A percentile compares a stretch with the other conserved stretches of the same genome.
phyloP scores from a whole-genome alignment of 192 early-diverging fungal genomes.

The Blastocladiella britannica region DNA sequence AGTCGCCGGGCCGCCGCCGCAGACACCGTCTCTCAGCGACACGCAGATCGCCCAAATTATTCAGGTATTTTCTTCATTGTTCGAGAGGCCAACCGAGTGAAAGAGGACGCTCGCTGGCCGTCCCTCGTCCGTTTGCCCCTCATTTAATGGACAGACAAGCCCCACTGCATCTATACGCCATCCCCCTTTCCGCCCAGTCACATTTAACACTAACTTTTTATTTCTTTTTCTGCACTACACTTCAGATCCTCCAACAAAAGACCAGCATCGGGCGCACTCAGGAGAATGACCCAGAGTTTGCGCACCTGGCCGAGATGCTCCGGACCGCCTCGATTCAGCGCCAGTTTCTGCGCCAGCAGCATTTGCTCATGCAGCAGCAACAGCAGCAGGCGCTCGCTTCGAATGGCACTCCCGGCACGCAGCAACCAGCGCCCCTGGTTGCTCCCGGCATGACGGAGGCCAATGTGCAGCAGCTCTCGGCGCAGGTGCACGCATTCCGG shows the following conservation, averaged over 20 bases:
- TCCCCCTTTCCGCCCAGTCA: too few species aligned
- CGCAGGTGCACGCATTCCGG: conserved; percentile 72
- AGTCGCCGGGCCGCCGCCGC: too few species aligned
- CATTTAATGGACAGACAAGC: too few species aligned
- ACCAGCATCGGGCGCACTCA: conserved; percentile 44
- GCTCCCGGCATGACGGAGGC: conserved; percentile 22
- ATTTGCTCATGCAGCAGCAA: conserved; percentile 14
- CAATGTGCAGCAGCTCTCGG: conserved; percentile 47
- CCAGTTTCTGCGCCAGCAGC: conserved; percentile 14
- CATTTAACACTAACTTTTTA: conserved; percentile 3
- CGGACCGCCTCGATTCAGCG: too few species aligned
- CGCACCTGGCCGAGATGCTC: conserved; percentile 39
- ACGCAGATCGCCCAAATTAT: too few species aligned
- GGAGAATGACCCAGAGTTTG: conserved; percentile 51
- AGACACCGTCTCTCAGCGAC: too few species aligned
- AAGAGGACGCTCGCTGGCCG: too few species aligned
- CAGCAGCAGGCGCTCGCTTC: conserved; percentile 9
- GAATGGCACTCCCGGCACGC: background rate
- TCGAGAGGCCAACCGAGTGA: too few species aligned
- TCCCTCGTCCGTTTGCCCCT: too few species aligned
- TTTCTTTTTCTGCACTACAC: background rate
- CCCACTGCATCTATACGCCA: too few species aligned
- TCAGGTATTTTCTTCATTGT: too few species aligned
- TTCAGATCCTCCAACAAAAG: conserved; percentile 6
- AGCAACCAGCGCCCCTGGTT: background rate